phyloP scores from a whole-genome alignment of 1,139 yeast genomes.

The Pichia sp. region DNA sequence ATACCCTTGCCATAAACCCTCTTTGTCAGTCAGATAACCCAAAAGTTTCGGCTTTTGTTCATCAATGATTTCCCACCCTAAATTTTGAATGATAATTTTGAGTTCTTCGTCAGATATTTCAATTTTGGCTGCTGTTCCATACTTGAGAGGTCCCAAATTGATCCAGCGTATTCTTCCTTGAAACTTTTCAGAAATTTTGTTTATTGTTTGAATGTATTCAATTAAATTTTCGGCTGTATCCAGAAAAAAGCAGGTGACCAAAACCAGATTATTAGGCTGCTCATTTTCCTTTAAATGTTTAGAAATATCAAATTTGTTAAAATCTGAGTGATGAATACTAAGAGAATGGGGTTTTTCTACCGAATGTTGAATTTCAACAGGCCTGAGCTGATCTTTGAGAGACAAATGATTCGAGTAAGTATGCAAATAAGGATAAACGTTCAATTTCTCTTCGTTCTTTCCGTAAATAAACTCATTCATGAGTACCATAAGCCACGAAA shows the following conservation, averaged over 20 bases:
- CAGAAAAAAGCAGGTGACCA: constrained; percentile 68
- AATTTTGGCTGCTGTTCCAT: constrained; percentile 78
- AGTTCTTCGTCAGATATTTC: constrained; percentile 67
- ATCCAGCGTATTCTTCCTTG: constrained; percentile 51
- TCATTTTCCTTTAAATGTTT: constrained; percentile 10
- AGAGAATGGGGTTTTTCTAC: constrained; percentile 40
- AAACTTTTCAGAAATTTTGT: constrained; percentile 32
- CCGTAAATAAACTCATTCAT: constrained; percentile 51
- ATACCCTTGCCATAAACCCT: constrained; percentile 70
- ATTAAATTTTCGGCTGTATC: constrained; percentile 84
- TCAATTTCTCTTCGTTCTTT: constrained; percentile 10
- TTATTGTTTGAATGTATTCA: constrained; percentile 60
- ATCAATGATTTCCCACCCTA: constrained; percentile 61
- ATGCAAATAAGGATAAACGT: constrained; percentile 61
- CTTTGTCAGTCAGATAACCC: constrained; percentile 56
- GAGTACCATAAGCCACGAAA: constrained; percentile 61
- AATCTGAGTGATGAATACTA: constrained; percentile 54
- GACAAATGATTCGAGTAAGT: constrained; percentile 61
- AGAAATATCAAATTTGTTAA: constrained; percentile 42
- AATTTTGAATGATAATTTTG: constrained; percentile 36
- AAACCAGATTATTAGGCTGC: constrained; percentile 41
- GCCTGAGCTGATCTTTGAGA: constrained; percentile 46
- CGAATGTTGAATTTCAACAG: constrained; percentile 33
- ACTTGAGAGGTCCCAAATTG: constrained; percentile 79
- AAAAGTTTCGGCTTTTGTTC: constrained; percentile 30